These are phyloP conservation scores for Xylaria sp. DNA, from an alignment of 2,329 filamentous ascomycete species.

Conservation along the genomic window DNA sequence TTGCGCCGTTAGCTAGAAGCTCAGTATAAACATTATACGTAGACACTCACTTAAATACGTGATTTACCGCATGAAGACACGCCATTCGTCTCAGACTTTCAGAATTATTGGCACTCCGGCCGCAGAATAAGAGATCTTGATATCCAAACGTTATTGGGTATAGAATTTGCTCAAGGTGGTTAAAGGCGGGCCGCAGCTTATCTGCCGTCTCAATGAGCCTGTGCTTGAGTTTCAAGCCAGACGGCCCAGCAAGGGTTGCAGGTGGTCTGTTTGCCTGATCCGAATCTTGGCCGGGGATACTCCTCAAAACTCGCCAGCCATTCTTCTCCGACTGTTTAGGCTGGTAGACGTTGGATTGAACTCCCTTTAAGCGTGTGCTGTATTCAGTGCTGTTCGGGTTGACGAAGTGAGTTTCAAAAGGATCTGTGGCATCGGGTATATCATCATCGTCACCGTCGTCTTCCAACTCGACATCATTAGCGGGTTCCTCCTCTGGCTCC, in stretches of 20 bases:
- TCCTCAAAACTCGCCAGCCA: conserved; percentile 54
- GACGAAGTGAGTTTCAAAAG: conserved; percentile 82
- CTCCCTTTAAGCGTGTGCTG: conserved; percentile 56
- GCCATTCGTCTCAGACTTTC: conserved; percentile 71
- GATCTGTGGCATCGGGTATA: conserved; percentile 59
- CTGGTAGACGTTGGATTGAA: conserved; percentile 58
- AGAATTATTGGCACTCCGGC: conserved; percentile 72
- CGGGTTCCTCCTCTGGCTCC: conserved; percentile 56
- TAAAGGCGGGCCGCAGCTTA: conserved; percentile 62
- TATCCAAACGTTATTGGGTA: conserved; percentile 81
- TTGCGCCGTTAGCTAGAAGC: not conserved
- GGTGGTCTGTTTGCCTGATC: conserved; percentile 43
- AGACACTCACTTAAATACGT: conserved; percentile 76
- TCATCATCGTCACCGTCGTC: conserved; percentile 58
- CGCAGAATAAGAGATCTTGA: conserved; percentile 77
- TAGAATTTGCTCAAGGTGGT: conserved; percentile 66
- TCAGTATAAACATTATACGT: not conserved
- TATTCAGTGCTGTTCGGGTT: conserved; percentile 67
- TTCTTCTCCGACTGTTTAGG: conserved; percentile 54
- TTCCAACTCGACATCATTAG: conserved; percentile 42
- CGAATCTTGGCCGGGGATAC: conserved; percentile 50
- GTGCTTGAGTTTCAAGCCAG: conserved; percentile 69
- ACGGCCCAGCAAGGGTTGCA: conserved; percentile 46
- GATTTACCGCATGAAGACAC: conserved; percentile 87
- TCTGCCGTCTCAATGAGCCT: conserved; percentile 64